Evolutionary conservation across 2,329 filamentous ascomycete species (phyloP).

Genomic region (Colletotrichum cordylinicola): DNA sequence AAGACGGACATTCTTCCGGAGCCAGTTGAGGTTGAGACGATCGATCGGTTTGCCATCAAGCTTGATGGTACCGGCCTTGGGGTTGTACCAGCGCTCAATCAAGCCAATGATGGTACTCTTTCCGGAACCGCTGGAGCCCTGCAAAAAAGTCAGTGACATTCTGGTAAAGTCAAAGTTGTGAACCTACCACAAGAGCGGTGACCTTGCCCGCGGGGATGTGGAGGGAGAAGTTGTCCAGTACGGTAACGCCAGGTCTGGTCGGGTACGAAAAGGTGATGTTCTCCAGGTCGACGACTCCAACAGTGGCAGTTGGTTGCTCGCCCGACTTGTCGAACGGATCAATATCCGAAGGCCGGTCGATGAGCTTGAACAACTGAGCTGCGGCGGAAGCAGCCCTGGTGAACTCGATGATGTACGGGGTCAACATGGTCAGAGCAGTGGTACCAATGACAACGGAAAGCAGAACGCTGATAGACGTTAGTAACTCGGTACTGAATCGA

Average conservation of each 20-base stretch:
- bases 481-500: not conserved
- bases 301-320: constrained; percentile 30
- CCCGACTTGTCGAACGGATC: constrained; percentile 39
- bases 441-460: constrained; percentile 44
- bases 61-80: constrained; percentile 36
- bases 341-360: constrained; percentile 41
- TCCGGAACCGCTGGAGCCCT: constrained; percentile 37
- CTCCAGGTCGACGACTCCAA: constrained; percentile 41
- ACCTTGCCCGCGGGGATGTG: constrained; percentile 50
- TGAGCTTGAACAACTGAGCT: constrained; percentile 40
- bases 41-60: constrained; percentile 40
- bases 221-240: constrained; percentile 47
- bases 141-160: not conserved
- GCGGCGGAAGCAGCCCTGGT: constrained; percentile 41
- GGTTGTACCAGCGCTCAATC: constrained; percentile 45
- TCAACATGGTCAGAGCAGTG: constrained; percentile 38
- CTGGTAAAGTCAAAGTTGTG: not conserved
- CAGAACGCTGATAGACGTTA: constrained; percentile 33
- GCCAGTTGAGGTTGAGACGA: constrained; percentile 42
- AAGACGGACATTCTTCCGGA: constrained; percentile 41
- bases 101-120: constrained; percentile 46
- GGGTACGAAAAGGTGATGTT: constrained; percentile 52
- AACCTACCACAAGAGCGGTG: constrained; percentile 43
- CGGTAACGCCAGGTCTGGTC: constrained; percentile 43
- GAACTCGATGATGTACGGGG: constrained; percentile 43